Evolutionary conservation across 805 yeast genomes (phyloP).

Genomic region (Scheffersomyces ergatensis): DNA sequence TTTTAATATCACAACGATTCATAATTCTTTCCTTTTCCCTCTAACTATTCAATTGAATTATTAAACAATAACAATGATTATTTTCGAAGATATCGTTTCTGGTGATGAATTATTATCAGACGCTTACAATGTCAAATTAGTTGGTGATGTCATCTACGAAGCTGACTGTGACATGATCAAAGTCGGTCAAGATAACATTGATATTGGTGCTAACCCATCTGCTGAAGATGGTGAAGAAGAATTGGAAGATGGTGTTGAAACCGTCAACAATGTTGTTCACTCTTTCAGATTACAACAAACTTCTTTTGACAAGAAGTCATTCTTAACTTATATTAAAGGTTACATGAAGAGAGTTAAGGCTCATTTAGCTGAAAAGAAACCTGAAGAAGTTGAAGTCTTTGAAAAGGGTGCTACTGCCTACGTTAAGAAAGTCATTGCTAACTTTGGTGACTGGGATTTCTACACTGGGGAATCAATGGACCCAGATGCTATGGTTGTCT

Average conservation of each 20-base stretch:
- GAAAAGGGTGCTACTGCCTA: slow-evolving; percentile 97
- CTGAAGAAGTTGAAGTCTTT: slow-evolving; percentile 82
- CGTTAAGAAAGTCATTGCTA: slow-evolving; percentile 92
- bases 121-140: slow-evolving; percentile 87
- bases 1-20: too few species aligned
- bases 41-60: slow-evolving; percentile 3
- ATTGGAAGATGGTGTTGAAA: slow-evolving; percentile 79
- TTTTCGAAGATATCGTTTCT: slow-evolving; percentile 72
- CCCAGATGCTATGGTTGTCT: slow-evolving; percentile 98
- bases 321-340: slow-evolving; percentile 94
- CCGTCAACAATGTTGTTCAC: slow-evolving; percentile 97
- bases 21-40: slow-evolving; percentile 1
- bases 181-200: slow-evolving; percentile 89
- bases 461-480: slow-evolving; percentile 99
- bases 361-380: slow-evolving; percentile 81
- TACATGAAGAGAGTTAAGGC: slow-evolving; percentile 98
- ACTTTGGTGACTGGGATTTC: slow-evolving; percentile 99
- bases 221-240: slow-evolving; percentile 92
- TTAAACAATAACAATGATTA: slow-evolving; percentile 34
- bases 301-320: slow-evolving; percentile 96
- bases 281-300: slow-evolving; percentile 98
- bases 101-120: slow-evolving; percentile 96
- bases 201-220: slow-evolving; percentile 99
- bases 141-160: slow-evolving; percentile 91
- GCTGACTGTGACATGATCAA: slow-evolving; percentile 93